phyloP scores from a whole-genome alignment of 352 stramenopile species.

The Elongisporangium senticosum region DNA sequence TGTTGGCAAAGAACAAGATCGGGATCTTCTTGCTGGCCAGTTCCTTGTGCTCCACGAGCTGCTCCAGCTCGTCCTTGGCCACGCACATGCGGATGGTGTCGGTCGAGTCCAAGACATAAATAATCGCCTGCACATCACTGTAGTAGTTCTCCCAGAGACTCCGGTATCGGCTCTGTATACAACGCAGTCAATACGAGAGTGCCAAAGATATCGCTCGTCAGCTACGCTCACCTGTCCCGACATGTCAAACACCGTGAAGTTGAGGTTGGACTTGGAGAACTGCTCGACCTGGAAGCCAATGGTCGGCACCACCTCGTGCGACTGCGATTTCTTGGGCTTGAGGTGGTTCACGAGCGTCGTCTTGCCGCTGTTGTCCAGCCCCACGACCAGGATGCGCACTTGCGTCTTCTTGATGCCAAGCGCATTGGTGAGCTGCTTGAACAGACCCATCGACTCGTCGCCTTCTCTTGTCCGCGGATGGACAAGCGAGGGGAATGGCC shows the following conservation, averaged over 20 bases:
- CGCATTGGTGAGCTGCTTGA: constrained; percentile 74
- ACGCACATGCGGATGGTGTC: constrained; percentile 84
- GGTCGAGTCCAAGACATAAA: constrained; percentile 88
- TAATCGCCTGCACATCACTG: constrained; percentile 80
- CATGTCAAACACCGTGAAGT: constrained; percentile 92
- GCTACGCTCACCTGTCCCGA: constrained; percentile 40
- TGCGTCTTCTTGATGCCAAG: constrained; percentile 80
- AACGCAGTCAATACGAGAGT: not conserved
- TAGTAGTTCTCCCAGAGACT: constrained; percentile 87
- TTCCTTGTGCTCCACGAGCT: constrained; percentile 80
- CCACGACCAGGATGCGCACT: constrained; percentile 86
- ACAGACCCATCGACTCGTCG: constrained; percentile 60
- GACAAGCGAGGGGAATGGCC: not conserved
- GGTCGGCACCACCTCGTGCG: constrained; percentile 81
- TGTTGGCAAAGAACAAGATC: constrained; percentile 86
- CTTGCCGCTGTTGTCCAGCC: constrained; percentile 89
- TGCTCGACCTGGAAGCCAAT: constrained; percentile 89
- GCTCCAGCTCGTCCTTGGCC: constrained; percentile 83
- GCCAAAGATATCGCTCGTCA: not conserved
- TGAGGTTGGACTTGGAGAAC: constrained; percentile 88
- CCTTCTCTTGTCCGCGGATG: not conserved
- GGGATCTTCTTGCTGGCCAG: constrained; percentile 64
- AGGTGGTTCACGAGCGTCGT: constrained; percentile 91
- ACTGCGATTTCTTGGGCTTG: constrained; percentile 84
- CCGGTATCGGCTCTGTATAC: constrained; percentile 62